Evolutionary conservation across 2,329 filamentous ascomycete species (phyloP).

Genomic region (Fusarium sp.): DNA sequence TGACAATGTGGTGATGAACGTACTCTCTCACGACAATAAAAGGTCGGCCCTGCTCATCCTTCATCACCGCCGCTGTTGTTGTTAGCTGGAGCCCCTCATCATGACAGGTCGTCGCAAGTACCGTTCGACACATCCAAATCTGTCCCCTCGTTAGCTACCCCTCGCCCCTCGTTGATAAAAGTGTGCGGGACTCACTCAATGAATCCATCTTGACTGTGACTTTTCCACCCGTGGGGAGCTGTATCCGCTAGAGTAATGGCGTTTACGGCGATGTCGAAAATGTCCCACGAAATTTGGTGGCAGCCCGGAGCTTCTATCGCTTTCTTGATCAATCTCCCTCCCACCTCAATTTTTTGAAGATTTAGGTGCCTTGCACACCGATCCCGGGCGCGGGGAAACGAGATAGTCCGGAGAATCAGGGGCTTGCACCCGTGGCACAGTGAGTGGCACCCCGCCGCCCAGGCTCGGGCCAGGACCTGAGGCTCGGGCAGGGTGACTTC

Average conservation of each 20-base stretch:
- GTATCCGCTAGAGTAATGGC: conserved; percentile 36
- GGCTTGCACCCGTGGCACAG: conserved; percentile 6
- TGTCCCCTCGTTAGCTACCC: conserved; percentile 55
- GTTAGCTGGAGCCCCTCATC: conserved; percentile 30
- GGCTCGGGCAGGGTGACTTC: conserved; percentile 35
- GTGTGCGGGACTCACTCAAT: conserved; percentile 50
- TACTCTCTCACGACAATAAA: conserved; percentile 99
- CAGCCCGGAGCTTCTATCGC: conserved; percentile 46
- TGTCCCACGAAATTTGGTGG: conserved; percentile 40
- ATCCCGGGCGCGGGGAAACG: conserved; percentile 47
- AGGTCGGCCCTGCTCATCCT: conserved; percentile 95
- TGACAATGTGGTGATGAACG: conserved; percentile 50
- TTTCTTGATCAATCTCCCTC: conserved; percentile 38
- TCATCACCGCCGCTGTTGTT: conserved; percentile 75
- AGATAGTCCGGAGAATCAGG: conserved; percentile 45
- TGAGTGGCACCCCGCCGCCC: conserved; percentile 6
- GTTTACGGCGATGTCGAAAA: conserved; percentile 40
- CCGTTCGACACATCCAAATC: conserved; percentile 87
- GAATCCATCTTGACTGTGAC: conserved; percentile 49
- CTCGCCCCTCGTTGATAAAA: conserved; percentile 38
- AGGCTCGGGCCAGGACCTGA: conserved; percentile 11
- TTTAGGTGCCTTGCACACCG: conserved; percentile 45
- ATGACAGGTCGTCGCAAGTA: conserved; percentile 54
- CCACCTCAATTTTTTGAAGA: conserved; percentile 49
- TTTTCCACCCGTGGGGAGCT: conserved; percentile 43